Evolutionary conservation across 2,329 filamentous ascomycete genomes (phyloP).

Genomic region (Diaporthe nobilis): DNA sequence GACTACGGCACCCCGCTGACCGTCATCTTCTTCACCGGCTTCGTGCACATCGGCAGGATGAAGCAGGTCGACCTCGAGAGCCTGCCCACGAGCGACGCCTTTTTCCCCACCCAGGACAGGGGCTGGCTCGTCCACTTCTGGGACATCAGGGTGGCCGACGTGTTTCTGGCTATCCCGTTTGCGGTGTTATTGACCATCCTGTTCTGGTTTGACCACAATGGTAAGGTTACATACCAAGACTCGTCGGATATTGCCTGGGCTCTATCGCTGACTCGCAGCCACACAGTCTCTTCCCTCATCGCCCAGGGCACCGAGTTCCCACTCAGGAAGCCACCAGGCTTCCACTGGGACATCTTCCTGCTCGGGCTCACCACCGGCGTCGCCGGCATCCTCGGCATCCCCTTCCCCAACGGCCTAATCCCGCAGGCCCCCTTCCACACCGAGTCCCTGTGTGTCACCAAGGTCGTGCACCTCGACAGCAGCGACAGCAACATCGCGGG

Average conservation of each 20-base stretch:
- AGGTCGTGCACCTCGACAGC: constrained; percentile 63
- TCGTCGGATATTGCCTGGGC: background rate
- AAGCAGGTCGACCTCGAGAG: constrained; percentile 75
- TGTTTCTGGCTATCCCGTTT: constrained; percentile 91
- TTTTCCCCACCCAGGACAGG: constrained; percentile 81
- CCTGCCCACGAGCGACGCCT: constrained; percentile 82
- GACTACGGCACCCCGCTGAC: constrained; percentile 90
- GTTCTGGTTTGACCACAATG: constrained; percentile 93
- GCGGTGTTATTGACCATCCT: constrained; percentile 85
- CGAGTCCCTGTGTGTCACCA: constrained; percentile 81
- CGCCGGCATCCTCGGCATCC: constrained; percentile 81
- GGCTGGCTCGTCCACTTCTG: constrained; percentile 87
- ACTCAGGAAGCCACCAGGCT: constrained; percentile 83
- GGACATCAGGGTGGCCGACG: constrained; percentile 78
- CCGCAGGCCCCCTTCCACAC: constrained; percentile 89
- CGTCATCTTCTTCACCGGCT: constrained; percentile 90
- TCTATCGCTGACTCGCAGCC: constrained; percentile 32
- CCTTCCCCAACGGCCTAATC: constrained; percentile 87
- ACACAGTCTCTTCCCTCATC: constrained; percentile 81
- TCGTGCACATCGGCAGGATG: constrained; percentile 90
- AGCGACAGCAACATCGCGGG: constrained; percentile 57
- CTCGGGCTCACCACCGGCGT: constrained; percentile 83
- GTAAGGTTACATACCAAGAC: constrained; percentile 57
- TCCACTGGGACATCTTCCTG: constrained; percentile 89
- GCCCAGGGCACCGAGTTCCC: constrained; percentile 88